These are phyloP conservation scores for Backusella australiensis DNA, from an alignment of 192 early-diverging fungal genomes.

Conservation along the genomic window DNA sequence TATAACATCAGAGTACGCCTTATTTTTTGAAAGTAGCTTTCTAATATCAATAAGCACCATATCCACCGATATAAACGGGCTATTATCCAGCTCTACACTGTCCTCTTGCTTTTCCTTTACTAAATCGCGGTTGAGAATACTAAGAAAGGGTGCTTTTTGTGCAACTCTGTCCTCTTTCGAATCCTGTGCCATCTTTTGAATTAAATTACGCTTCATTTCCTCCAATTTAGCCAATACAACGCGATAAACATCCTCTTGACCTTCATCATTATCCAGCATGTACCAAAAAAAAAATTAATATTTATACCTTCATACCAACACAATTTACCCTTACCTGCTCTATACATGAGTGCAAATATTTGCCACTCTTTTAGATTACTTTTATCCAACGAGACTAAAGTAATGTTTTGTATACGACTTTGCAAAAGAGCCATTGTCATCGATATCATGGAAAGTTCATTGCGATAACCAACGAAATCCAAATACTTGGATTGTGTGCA, in stretches of 20 bases:
- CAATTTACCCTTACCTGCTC: constrained; percentile 32
- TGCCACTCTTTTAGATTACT: constrained; percentile 33
- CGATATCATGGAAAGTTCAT: constrained; percentile 56
- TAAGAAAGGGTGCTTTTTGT: constrained; percentile 19
- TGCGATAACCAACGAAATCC: constrained; percentile 47
- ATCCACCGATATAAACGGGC: constrained; percentile 9
- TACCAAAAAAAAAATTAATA: neutral
- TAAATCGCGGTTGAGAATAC: constrained; percentile 16
- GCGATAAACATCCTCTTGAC: constrained; percentile 31
- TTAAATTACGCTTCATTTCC: constrained; percentile 2
- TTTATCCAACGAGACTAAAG: neutral
- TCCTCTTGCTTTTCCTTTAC: neutral
- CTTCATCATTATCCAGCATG: constrained; percentile 9
- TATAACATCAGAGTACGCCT: constrained; percentile 10
- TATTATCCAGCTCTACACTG: neutral
- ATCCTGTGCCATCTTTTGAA: constrained; percentile 8
- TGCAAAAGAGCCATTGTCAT: constrained; percentile 45
- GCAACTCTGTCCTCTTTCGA: neutral
- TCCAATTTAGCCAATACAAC: neutral
- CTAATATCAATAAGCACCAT: constrained; percentile 20
- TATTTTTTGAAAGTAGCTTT: constrained; percentile 11
- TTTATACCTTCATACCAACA: neutral
- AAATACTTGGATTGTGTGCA: constrained; percentile 18
- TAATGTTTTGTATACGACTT: constrained; percentile 32
- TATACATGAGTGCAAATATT: constrained; percentile 48